Evolutionary conservation across 805 yeast species (phyloP).

Genomic region (Saccharomycopsis oosterbeekiorum): DNA sequence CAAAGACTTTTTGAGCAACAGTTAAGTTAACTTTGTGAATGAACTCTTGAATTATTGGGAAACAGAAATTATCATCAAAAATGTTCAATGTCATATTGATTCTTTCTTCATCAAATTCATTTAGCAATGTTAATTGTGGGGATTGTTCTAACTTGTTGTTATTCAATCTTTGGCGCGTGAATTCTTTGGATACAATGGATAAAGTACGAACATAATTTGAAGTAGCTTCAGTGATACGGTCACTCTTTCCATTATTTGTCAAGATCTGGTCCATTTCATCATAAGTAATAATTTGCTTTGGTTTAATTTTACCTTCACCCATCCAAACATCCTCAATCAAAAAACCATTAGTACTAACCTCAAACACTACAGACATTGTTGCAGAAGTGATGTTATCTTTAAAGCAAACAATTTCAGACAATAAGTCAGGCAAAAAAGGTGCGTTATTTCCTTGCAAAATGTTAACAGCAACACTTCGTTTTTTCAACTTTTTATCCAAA

Average conservation of each 20-base stretch:
- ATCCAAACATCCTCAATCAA: conserved; percentile 70
- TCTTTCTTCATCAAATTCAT: conserved; percentile 78
- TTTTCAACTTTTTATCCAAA: conserved; percentile 81
- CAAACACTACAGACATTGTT: conserved; percentile 70
- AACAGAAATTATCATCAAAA: conserved; percentile 49
- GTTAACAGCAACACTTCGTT: conserved; percentile 81
- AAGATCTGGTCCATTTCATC: conserved; percentile 47
- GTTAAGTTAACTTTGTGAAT: conserved; percentile 74
- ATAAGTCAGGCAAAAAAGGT: conserved; percentile 56
- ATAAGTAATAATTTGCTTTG: conserved; percentile 48
- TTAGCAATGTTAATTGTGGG: conserved; percentile 52
- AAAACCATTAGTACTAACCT: conserved; percentile 60
- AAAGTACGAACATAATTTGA: conserved; percentile 57
- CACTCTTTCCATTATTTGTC: conserved; percentile 20
- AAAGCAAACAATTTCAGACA: conserved; percentile 54
- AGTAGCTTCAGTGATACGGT: conserved; percentile 40
- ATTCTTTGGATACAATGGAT: conserved; percentile 54
- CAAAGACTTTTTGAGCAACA: conserved; percentile 70
- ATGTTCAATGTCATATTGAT: conserved; percentile 64
- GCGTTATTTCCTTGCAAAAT: conserved; percentile 65
- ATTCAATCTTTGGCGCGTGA: conserved; percentile 56
- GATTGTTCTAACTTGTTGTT: conserved; percentile 38
- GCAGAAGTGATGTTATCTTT: conserved; percentile 49
- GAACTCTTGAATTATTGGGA: conserved; percentile 61
- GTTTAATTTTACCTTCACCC: conserved; percentile 59